A percentile compares a stretch with the other conserved stretches of the same genome.
Conservation (phyloP, 1,284 basidiomycete genomes). For the Ceratobasidium sp. region DNA sequence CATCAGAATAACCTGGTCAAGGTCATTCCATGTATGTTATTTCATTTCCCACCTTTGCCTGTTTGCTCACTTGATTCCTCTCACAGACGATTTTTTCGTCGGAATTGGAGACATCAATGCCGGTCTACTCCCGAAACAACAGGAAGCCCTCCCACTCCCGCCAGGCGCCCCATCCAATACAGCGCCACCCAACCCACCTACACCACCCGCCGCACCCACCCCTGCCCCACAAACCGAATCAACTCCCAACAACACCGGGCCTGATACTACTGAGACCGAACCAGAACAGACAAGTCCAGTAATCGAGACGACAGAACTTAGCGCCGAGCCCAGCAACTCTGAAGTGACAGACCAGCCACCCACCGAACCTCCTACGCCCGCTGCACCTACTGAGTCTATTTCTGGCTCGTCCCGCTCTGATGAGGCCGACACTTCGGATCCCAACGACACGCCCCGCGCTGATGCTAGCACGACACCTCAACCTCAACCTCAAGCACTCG, state of each 20-base stretch:
- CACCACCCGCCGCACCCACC: constrained; percentile 51
- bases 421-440: neutral
- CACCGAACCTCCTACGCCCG: constrained; percentile 5
- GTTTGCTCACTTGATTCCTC: constrained; percentile 8
- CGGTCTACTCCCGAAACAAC: constrained; percentile 80
- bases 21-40: constrained; percentile 88
- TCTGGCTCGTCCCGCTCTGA: neutral
- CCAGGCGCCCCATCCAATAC: constrained; percentile 62
- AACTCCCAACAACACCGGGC: constrained; percentile 42
- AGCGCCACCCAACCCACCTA: constrained; percentile 52
- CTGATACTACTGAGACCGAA: neutral
- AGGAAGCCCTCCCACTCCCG: constrained; percentile 31
- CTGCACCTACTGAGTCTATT: constrained; percentile 1
- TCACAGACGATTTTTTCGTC: constrained; percentile 92
- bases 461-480: neutral
- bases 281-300: constrained; percentile 29
- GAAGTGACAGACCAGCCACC: constrained; percentile 11
- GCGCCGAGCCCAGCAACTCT: constrained; percentile 9
- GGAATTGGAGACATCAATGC: constrained; percentile 99
- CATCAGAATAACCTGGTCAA: constrained; percentile 92
- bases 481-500: neutral
- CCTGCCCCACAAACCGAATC: constrained; percentile 46
- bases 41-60: constrained; percentile 21
- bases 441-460: constrained; percentile 1
- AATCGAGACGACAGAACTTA: neutral